Percentiles rank a stretch among this genome's conserved stretches.
Evolutionary conservation across 2,329 filamentous ascomycete genomes (phyloP).

Genomic region (Aspergillus caelatus): DNA sequence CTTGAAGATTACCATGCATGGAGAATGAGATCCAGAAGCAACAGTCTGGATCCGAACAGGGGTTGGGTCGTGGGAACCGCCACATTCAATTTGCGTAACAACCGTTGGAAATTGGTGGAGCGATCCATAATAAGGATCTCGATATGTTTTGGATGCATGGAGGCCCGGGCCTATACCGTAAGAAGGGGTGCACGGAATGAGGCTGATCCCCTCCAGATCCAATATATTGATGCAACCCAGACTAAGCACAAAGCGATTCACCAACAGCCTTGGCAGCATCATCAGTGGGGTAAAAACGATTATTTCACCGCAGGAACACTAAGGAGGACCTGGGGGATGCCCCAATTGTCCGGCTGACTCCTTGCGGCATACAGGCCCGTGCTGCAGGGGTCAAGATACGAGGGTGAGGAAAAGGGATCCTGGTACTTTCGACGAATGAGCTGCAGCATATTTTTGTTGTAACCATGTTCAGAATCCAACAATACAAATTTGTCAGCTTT

Average conservation of each 20-base stretch:
- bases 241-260: conserved; percentile 1
- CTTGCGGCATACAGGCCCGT: conserved; percentile 32
- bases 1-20: background rate
- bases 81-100: background rate
- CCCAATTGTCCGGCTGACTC: conserved; percentile 23
- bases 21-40: background rate
- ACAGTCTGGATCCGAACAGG: background rate
- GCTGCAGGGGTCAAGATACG: conserved; percentile 19
- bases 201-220: conserved; percentile 2
- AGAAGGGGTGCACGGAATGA: background rate
- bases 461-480: too few relatives aligned
- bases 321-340: conserved; percentile 19
- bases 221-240: conserved; percentile 18
- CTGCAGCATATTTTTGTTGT: background rate
- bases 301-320: conserved; percentile 16
- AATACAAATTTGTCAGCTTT: background rate
- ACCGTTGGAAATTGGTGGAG: background rate
- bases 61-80: background rate
- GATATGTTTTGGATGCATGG: background rate
- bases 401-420: background rate
- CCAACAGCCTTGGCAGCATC: conserved; percentile 12
- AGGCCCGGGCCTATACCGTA: background rate
- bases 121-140: background rate
- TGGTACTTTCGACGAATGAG: background rate
- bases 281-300: conserved; percentile 11